Conservation (phyloP, 805 yeast genomes). For the Diddensiella caesifluorescens region DNA sequence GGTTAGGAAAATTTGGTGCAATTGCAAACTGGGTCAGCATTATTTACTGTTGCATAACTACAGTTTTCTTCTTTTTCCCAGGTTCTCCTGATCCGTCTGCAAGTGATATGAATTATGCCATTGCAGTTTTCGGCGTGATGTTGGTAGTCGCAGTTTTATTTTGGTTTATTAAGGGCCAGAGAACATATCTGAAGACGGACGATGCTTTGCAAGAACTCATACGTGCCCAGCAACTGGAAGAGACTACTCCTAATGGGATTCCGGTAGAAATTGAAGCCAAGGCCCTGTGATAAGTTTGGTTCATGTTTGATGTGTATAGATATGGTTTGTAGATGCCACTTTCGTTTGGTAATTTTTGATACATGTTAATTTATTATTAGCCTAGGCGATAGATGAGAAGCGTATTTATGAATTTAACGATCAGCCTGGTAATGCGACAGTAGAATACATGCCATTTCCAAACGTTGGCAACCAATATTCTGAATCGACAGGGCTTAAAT, state of each 20-base stretch:
- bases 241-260: not conserved
- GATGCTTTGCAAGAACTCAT: slow-evolving; percentile 4
- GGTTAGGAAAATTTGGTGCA: slow-evolving; percentile 19
- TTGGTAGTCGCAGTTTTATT: slow-evolving; percentile 12
- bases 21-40: slow-evolving; percentile 17
- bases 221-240: slow-evolving; percentile 7
- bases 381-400: no score
- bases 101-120: slow-evolving; percentile 54
- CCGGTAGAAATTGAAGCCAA: no score
- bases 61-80: slow-evolving; percentile 21
- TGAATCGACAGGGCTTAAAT: no score
- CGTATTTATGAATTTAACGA: no score
- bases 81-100: slow-evolving; percentile 31
- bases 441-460: no score
- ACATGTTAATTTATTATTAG: no score
- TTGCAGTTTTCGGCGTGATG: slow-evolving; percentile 45
- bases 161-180: slow-evolving; percentile 16
- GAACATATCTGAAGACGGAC: slow-evolving; percentile 20
- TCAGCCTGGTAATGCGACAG: no score
- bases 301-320: no score
- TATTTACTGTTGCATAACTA: slow-evolving; percentile 16
- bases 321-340: no score
- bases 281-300: no score
- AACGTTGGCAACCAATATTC: no score
- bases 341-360: no score